phyloP scores from a whole-genome alignment of 306 rosid genomes.

The Corylus americana region DNA sequence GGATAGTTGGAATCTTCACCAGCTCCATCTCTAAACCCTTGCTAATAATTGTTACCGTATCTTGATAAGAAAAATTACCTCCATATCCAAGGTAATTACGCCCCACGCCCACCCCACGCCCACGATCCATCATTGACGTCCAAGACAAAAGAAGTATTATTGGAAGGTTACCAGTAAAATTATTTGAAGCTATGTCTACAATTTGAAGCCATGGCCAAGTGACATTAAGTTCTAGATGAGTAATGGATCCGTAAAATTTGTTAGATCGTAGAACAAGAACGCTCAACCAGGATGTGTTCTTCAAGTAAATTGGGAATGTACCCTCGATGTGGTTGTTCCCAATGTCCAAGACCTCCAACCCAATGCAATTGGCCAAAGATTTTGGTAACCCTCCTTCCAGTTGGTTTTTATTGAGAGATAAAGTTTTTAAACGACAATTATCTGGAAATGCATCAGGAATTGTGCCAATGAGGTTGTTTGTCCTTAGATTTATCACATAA shows the following conservation, averaged over 20 bases:
- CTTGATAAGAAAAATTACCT: too few relatives aligned
- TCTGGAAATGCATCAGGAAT: too few relatives aligned
- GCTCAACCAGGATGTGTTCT: background rate
- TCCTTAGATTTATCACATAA: too few relatives aligned
- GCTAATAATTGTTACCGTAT: too few relatives aligned
- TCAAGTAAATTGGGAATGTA: background rate
- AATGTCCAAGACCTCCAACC: background rate
- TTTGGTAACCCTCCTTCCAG: background rate
- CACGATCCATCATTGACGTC: too few relatives aligned
- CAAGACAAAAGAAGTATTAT: background rate
- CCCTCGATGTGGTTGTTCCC: background rate
- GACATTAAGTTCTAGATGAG: background rate
- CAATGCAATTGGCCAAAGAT: background rate
- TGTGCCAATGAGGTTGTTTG: too few relatives aligned
- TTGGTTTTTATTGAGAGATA: too few relatives aligned
- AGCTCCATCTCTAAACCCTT: too few relatives aligned
- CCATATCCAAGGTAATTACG: too few relatives aligned
- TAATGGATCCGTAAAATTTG: background rate
- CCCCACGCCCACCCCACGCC: too few relatives aligned
- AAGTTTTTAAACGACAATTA: too few relatives aligned
- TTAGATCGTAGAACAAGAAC: background rate
- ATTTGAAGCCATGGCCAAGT: background rate
- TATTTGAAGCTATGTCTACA: background rate
- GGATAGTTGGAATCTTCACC: background rate
- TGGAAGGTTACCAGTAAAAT: slow-evolving; percentile 19